These are phyloP conservation scores for Quillaja saponaria DNA, from an alignment of 306 rosid species.

Conservation along the genomic window DNA sequence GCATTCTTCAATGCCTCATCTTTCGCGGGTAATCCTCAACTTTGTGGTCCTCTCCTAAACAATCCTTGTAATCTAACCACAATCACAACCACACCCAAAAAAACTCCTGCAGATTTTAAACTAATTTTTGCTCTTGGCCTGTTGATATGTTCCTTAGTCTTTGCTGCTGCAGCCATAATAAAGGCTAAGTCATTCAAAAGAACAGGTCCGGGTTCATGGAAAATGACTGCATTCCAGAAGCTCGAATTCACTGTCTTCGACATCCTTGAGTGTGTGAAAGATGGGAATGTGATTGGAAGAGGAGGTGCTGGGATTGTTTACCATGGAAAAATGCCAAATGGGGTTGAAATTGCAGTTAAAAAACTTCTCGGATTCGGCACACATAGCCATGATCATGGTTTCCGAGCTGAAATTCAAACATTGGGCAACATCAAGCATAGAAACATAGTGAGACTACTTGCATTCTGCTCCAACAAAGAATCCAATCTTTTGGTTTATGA, in stretches of 20 bases:
- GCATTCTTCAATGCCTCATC: conserved; percentile 72
- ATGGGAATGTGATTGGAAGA: conserved; percentile 82
- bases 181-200: conserved; percentile 64
- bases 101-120: conserved; percentile 49
- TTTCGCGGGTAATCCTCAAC: conserved; percentile 78
- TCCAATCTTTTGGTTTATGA: conserved; percentile 76
- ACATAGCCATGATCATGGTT: conserved; percentile 72
- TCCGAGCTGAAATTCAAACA: conserved; percentile 81
- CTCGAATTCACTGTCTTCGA: conserved; percentile 67
- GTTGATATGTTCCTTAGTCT: conserved; percentile 59
- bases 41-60: conserved; percentile 64
- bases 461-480: conserved; percentile 79
- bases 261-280: conserved; percentile 77
- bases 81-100: conserved; percentile 32
- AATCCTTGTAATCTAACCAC: conserved; percentile 71
- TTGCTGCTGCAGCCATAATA: conserved; percentile 65
- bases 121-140: conserved; percentile 74
- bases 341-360: conserved; percentile 77
- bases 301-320: conserved; percentile 94
- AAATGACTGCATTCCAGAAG: conserved; percentile 73
- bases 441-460: conserved; percentile 76
- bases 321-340: conserved; percentile 88
- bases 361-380: conserved; percentile 70
- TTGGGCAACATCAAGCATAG: conserved; percentile 84
- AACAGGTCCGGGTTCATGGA: conserved; percentile 57